These are phyloP conservation scores for Suillus fuscotomentosus DNA, from an alignment of 768 basidiomycete species.

Conservation along the genomic window DNA sequence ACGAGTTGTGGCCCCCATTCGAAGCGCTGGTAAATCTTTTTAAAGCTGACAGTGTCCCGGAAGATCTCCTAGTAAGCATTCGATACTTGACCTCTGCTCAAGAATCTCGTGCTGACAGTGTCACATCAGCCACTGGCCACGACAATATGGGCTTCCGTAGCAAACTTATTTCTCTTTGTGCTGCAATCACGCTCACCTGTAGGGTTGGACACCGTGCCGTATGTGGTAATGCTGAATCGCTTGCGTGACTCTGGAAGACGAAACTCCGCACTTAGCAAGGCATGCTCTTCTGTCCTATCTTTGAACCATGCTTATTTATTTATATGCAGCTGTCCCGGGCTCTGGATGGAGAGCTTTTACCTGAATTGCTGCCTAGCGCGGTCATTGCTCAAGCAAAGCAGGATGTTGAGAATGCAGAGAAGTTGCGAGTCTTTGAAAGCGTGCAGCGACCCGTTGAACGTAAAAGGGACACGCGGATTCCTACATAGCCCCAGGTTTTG, in stretches of 20 bases:
- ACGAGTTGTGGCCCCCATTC: conserved; percentile 74
- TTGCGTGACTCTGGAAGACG: conserved; percentile 45
- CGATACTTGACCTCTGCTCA: background rate
- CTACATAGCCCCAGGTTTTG: conserved; percentile 5
- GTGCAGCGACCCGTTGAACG: conserved; percentile 31
- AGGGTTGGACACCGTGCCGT: conserved; percentile 51
- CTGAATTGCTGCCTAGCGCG: conserved; percentile 42
- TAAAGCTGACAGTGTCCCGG: conserved; percentile 47
- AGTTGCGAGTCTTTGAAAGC: conserved; percentile 52
- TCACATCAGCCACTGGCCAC: conserved; percentile 48
- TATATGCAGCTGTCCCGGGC: conserved; percentile 53
- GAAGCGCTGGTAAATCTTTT: conserved; percentile 51
- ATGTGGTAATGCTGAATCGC: conserved; percentile 49
- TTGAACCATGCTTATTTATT: background rate
- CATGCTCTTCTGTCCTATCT: conserved; percentile 21
- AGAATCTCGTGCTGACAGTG: conserved; percentile 5
- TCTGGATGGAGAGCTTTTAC: conserved; percentile 47
- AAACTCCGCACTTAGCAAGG: conserved; percentile 53
- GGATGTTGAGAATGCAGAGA: conserved; percentile 69
- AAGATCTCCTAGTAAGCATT: conserved; percentile 18
- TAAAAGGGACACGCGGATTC: conserved; percentile 10
- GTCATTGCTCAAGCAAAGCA: conserved; percentile 58
- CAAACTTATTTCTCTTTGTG: conserved; percentile 65
- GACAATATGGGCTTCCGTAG: conserved; percentile 57
- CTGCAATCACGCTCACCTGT: conserved; percentile 53